These are phyloP conservation scores for Magnolia sinica DNA, from an alignment of 164 flowering plant species.

Conservation along the genomic window DNA sequence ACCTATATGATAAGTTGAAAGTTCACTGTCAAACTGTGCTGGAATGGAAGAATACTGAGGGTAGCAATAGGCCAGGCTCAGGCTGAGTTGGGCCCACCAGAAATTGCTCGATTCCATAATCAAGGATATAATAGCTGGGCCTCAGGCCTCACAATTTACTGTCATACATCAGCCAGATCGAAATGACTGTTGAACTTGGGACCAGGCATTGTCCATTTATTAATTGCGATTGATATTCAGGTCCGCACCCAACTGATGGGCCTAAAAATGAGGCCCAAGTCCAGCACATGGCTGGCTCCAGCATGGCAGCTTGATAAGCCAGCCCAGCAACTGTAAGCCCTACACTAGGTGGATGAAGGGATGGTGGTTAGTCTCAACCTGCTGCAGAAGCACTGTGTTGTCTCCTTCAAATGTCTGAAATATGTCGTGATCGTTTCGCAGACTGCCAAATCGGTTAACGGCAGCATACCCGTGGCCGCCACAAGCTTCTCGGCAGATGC, in stretches of 20 bases:
- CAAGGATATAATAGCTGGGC: too few species aligned
- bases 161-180: background rate
- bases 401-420: slow-evolving; percentile 99
- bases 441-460: slow-evolving; percentile 81
- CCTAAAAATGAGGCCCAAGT: too few species aligned
- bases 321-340: background rate
- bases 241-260: too few species aligned
- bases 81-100: background rate
- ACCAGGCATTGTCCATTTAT: background rate
- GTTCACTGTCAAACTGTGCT: background rate
- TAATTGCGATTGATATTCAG: too few species aligned
- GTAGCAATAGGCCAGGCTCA: background rate
- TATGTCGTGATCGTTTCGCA: slow-evolving; percentile 95
- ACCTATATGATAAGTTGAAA: slow-evolving; percentile 41
- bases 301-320: too few species aligned
- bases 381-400: slow-evolving; percentile 95
- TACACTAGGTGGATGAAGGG: background rate
- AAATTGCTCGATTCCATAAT: too few species aligned
- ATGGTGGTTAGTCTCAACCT: slow-evolving; percentile 37
- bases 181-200: background rate
- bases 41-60: background rate
- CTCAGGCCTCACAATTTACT: background rate
- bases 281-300: too few species aligned
- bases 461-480: slow-evolving; percentile 99
- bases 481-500: slow-evolving; percentile 87